Base-by-base conservation (phyloP, 176 grass and related monocot genomes). In the Carex kokanica region DNA sequence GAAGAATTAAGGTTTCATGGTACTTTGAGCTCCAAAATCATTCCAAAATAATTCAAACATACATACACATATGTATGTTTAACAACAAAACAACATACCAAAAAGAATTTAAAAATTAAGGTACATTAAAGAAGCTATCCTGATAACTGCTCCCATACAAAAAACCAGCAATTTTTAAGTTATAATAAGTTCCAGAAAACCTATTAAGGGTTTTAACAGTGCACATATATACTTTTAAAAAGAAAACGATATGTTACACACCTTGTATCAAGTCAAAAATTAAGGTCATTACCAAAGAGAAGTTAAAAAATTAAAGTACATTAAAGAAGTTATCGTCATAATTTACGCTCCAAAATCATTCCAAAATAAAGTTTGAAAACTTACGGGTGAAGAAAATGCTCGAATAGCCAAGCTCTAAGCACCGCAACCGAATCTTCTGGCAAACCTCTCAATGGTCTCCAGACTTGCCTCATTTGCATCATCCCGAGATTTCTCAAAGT, bases 341-440 rank as follows among this genome's bases (percentile, higher is more conserved):
- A 47, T 45, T 41, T 21, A 3, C 45, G 38, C 68, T 2, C 16
- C 21, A 72, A 72, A 70, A 70, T 72, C 68, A 47, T 72, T 47
- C 17, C 68, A 20, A 36, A n/a, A 62, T 15, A 3, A 11, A 65
- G 5, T 60, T 17, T 20, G 6, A 32, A 27, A 20, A 83, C 95
- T 93, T 91, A 98, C 96, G 96, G 96, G 62, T 98, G 88, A 81
- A 98, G 91, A 86, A 98, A 95, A 71, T 98, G 93, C 82, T 95
- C 88, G 61, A 98, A 95, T 21, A 98, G 89, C 93, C 96, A 98
- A 18, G 89, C 77, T 84, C 96, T 91, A 83, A 98, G 96, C 58
- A 98, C 84, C 54, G 84, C 86, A 1, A 95, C 91, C 0, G 96
- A 91, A 79, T 86, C 86, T 62, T 95, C 96, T 14, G 96, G 96